A percentile compares a stretch with the other conserved stretches of the same genome.
Conservation (phyloP, 1,284 basidiomycete species). For the Cryptococcus maquisensis region DNA sequence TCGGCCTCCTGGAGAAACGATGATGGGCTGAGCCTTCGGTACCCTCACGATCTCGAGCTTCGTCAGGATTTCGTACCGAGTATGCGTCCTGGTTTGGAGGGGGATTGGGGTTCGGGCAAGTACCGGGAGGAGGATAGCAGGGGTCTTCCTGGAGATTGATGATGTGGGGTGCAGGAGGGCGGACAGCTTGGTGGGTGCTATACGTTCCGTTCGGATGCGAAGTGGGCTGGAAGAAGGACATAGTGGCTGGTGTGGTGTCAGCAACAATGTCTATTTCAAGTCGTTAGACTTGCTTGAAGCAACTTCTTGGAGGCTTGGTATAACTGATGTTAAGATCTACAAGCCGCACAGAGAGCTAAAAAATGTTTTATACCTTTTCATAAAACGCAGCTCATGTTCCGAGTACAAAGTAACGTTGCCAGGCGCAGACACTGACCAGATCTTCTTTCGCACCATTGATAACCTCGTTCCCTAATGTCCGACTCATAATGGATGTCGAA, state of each 20-base stretch:
- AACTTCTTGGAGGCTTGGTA: no score
- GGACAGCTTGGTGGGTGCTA: neutral
- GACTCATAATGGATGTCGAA: no score
- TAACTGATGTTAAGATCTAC: no score
- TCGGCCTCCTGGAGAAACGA: neutral
- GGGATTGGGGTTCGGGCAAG: neutral
- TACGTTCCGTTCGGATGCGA: neutral
- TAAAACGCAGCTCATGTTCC: no score
- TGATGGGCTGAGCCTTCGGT: neutral
- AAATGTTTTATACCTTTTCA: no score
- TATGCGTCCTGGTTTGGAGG: neutral
- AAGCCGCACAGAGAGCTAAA: no score
- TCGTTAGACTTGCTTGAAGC: no score
- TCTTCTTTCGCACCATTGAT: no score
- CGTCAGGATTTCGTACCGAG: neutral
- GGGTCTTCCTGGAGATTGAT: neutral
- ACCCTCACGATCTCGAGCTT: neutral
- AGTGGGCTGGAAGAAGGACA: conserved; percentile 6
- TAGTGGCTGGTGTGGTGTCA: neutral
- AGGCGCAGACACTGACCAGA: no score
- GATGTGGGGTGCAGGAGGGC: neutral
- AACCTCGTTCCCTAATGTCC: no score
- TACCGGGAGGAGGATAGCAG: neutral
- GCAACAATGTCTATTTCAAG: no score
- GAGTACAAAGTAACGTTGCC: no score